Percentiles rank a stretch among this genome's conserved stretches.
These are phyloP conservation scores for Huntiella moniliformis DNA, from an alignment of 2,329 filamentous ascomycete genomes.

Conservation along the genomic window DNA sequence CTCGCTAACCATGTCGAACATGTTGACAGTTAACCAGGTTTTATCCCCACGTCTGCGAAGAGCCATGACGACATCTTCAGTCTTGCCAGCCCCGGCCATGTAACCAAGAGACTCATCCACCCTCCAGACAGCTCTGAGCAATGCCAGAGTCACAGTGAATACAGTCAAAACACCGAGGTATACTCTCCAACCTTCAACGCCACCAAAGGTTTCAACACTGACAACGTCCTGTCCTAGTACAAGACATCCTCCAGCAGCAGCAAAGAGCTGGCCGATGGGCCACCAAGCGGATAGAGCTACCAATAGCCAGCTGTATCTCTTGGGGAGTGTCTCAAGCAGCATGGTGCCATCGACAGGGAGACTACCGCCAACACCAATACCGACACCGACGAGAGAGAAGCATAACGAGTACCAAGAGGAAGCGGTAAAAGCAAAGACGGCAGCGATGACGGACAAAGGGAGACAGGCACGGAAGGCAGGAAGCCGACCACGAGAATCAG, in stretches of 20 bases:
- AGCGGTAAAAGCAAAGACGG: constrained; percentile 48
- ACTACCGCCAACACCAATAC: constrained; percentile 56
- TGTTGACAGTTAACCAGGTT: constrained; percentile 60
- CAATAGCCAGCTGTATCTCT: constrained; percentile 51
- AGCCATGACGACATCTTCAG: constrained; percentile 65
- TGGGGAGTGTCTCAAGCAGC: constrained; percentile 69
- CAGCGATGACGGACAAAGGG: constrained; percentile 56
- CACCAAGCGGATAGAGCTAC: constrained; percentile 76
- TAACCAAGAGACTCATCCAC: constrained; percentile 77
- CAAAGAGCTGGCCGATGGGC: constrained; percentile 62
- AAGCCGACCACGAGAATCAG: constrained; percentile 60
- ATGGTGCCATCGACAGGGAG: constrained; percentile 62
- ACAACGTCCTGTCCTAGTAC: constrained; percentile 44
- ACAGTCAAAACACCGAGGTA: constrained; percentile 53
- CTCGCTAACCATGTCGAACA: constrained; percentile 36
- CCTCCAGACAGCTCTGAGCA: constrained; percentile 59
- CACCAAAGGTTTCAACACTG: constrained; percentile 27
- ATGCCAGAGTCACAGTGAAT: constrained; percentile 58
- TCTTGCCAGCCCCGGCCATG: constrained; percentile 54
- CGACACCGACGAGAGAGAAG: constrained; percentile 39
- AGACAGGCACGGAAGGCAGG: constrained; percentile 68
- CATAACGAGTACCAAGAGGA: constrained; percentile 49
- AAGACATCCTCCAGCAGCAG: constrained; percentile 55
- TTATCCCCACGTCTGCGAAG: constrained; percentile 43
- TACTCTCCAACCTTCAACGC: constrained; percentile 48